These are phyloP conservation scores for Mesotaenium endlicherianum DNA, from an alignment of 139 green algal species.

Conservation along the genomic window DNA sequence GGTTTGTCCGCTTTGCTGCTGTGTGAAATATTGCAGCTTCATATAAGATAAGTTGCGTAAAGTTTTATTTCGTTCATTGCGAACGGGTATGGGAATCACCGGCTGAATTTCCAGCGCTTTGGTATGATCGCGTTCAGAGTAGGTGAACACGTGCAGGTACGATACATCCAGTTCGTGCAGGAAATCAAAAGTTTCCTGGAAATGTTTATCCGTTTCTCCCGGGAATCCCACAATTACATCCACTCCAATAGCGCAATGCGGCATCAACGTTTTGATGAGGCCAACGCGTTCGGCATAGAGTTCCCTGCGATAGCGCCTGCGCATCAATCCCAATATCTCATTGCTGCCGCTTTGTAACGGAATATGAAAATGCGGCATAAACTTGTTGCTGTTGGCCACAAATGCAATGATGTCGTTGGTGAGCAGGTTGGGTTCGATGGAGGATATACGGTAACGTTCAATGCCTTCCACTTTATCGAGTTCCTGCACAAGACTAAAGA, in stretches of 20 bases:
- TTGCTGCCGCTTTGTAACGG: conserved; percentile 88
- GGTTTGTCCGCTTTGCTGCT: not conserved
- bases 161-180: conserved; percentile 46
- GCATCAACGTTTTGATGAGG: too few species aligned
- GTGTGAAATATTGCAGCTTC: not conserved
- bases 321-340: conserved; percentile 80
- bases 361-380: conserved; percentile 85
- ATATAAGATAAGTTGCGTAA: not conserved
- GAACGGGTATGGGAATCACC: not conserved
- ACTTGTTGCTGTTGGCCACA: not conserved
- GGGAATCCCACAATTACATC: conserved; percentile 93
- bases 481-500: not conserved
- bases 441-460: not conserved
- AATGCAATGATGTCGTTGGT: not conserved
- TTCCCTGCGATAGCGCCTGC: conserved; percentile 77
- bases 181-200: conserved; percentile 71
- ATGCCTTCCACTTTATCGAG: not conserved
- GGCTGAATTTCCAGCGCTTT: not conserved
- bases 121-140: not conserved
- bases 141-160: not conserved
- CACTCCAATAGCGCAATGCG: conserved; percentile 80
- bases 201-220: conserved; percentile 88
- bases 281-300: conserved; percentile 80
- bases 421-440: not conserved
- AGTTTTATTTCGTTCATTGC: not conserved